phyloP scores from a whole-genome alignment of 2,329 filamentous ascomycete genomes.

The Arthrinium phaeospermum region DNA sequence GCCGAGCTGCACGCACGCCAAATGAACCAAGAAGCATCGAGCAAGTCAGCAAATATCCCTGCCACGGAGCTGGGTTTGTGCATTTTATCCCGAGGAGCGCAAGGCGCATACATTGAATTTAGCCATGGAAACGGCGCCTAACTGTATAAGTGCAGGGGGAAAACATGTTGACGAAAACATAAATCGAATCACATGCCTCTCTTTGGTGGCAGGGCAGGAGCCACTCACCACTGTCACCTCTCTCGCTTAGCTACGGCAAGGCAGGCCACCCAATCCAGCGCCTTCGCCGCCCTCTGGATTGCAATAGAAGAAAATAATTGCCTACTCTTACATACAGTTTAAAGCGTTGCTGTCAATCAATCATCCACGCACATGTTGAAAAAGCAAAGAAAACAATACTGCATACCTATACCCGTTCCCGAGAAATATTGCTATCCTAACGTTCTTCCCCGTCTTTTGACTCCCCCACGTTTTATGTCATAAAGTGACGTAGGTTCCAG shows the following conservation, averaged over 20 bases:
- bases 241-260: slow-evolving; percentile 7
- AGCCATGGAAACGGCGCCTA: slow-evolving; percentile 9
- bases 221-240: background rate
- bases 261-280: background rate
- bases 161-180: background rate
- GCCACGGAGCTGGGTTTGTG: background rate
- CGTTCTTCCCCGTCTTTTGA: background rate
- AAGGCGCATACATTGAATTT: background rate
- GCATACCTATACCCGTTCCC: background rate
- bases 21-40: no score
- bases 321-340: background rate
- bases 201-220: background rate
- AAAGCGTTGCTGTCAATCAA: background rate
- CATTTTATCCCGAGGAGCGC: background rate
- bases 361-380: background rate
- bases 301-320: background rate
- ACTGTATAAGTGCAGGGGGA: background rate
- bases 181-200: background rate
- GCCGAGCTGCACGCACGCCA: no score
- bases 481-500: slow-evolving; percentile 9
- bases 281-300: background rate
- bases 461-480: slow-evolving; percentile 12
- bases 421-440: background rate
- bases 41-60: no score
- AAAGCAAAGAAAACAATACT: background rate